Evolutionary conservation across 1,284 basidiomycete species (phyloP).

Genomic region (Ceraceosorus guamensis): DNA sequence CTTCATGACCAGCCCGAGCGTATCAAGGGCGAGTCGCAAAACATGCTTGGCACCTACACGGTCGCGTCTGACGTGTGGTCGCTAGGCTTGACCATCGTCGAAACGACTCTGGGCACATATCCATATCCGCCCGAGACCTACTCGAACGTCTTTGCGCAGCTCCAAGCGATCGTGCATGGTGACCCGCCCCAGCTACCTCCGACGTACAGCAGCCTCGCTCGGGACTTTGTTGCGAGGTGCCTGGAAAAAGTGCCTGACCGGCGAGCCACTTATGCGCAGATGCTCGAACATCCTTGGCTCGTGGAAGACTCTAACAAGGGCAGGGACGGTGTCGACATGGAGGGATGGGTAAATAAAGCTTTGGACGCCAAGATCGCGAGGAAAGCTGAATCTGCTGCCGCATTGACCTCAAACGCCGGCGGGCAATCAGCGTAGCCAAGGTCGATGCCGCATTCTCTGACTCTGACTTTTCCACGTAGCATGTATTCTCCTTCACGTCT

Average conservation of each 20-base stretch:
- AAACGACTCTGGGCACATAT: constrained; percentile 83
- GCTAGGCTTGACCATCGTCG: constrained; percentile 88
- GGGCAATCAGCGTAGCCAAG: too few relatives aligned
- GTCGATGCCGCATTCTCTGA: too few relatives aligned
- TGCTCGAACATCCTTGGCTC: constrained; percentile 73
- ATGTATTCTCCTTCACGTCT: too few relatives aligned
- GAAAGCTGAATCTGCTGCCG: not conserved
- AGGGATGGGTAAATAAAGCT: constrained; percentile 36
- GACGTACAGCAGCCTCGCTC: constrained; percentile 45
- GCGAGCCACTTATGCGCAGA: constrained; percentile 74
- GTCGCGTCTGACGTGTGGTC: constrained; percentile 98
- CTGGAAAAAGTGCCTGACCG: constrained; percentile 54
- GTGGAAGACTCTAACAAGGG: constrained; percentile 45
- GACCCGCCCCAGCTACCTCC: constrained; percentile 75
- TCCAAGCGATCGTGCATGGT: constrained; percentile 91
- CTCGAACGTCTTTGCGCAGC: constrained; percentile 88
- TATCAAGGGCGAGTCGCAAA: constrained; percentile 86
- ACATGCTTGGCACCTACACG: constrained; percentile 79
- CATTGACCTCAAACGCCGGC: too few relatives aligned
- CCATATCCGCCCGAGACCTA: constrained; percentile 99
- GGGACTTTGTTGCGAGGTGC: constrained; percentile 43
- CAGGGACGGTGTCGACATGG: constrained; percentile 48
- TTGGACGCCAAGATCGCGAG: constrained; percentile 10
- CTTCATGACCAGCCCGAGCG: constrained; percentile 61
- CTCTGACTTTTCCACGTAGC: too few relatives aligned